Base-by-base conservation (phyloP, 148 eudicot species). In the Gaultheria prostrata region DNA sequence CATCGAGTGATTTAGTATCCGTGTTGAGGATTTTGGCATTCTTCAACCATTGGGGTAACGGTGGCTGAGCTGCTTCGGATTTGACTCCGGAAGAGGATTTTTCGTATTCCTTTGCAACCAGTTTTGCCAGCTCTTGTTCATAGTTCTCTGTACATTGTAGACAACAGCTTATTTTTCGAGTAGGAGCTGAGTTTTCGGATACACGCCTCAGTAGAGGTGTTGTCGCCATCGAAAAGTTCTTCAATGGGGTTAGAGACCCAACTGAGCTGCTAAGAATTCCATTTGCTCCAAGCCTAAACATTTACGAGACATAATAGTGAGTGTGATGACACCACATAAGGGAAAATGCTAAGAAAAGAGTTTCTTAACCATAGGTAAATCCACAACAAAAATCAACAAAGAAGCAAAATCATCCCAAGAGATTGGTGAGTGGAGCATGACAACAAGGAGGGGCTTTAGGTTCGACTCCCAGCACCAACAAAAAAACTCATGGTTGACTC, bases 1-100 rank as follows among this genome's bases (percentile, higher is more conserved):
- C 82, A 79, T 89, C 89, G 9, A 76, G 45, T 15, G 88, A 49
- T 56, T 88, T 87, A 33, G 77, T 78, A 39, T 82, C 90, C 69
- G 77, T 77, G 28, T 72, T 83, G 45, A 77, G 85, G 26, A 69
- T 18, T 80, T 88, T 91, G 33, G 94, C 98, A 86, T 84, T 91
- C 59, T 91, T 94, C 91, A 96, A 78, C 99, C 99, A 96, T 45
- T 77, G 90, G 2, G 99, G 99, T 84, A 96, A 83, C 30, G 85
- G 84, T 81, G 86, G 90, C 74, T 63, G 77, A 82, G 81, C 65
- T 6, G 86, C 71, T 57, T 90, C 92, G 7, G 90, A 81, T 53
- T 89, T 89, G 54, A 76, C 85, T 61, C 91, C 93, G 0, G 91
- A 86, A 46, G 84, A 85, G 21, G 90, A 83, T 85, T 88, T 94